These are phyloP conservation scores for Eimeria sp. DNA, from an alignment of 169 alveolate genomes.

Conservation along the genomic window DNA sequence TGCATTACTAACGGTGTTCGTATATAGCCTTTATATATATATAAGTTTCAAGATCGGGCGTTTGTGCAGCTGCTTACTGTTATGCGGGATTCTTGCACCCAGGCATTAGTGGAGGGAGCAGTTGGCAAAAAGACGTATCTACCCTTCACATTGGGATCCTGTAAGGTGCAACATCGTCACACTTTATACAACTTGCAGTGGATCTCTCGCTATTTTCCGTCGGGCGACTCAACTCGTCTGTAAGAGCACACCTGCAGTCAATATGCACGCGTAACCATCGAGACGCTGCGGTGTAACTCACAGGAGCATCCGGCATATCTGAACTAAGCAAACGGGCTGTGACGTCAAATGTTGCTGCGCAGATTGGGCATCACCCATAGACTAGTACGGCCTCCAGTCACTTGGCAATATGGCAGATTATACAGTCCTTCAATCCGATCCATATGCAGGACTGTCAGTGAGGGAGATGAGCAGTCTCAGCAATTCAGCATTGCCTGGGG, in stretches of 20 bases:
- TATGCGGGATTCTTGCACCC: slow-evolving; percentile 72
- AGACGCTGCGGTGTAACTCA: slow-evolving; percentile 23
- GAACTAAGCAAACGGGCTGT: slow-evolving; percentile 67
- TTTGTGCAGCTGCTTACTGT: slow-evolving; percentile 12
- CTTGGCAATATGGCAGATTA: not conserved
- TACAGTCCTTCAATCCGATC: not conserved
- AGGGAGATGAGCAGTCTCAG: not conserved
- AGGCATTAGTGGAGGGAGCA: slow-evolving; percentile 67
- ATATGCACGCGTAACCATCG: not conserved
- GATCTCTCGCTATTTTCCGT: not conserved
- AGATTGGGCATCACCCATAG: slow-evolving; percentile 21
- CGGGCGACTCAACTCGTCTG: not conserved
- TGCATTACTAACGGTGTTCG: not conserved
- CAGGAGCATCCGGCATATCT: slow-evolving; percentile 30
- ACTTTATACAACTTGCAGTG: not conserved
- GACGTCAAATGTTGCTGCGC: slow-evolving; percentile 65
- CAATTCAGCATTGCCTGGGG: not conserved
- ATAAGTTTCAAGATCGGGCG: not conserved
- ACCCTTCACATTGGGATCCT: slow-evolving; percentile 40
- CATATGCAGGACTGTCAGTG: not conserved
- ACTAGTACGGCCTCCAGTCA: not conserved
- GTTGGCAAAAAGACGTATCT: slow-evolving; percentile 60
- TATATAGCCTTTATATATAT: not conserved
- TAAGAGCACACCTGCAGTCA: not conserved
- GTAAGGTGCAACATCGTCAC: not conserved